Base-by-base conservation (phyloP, 75 land plant genomes). In the Sequoia sempervirens region DNA sequence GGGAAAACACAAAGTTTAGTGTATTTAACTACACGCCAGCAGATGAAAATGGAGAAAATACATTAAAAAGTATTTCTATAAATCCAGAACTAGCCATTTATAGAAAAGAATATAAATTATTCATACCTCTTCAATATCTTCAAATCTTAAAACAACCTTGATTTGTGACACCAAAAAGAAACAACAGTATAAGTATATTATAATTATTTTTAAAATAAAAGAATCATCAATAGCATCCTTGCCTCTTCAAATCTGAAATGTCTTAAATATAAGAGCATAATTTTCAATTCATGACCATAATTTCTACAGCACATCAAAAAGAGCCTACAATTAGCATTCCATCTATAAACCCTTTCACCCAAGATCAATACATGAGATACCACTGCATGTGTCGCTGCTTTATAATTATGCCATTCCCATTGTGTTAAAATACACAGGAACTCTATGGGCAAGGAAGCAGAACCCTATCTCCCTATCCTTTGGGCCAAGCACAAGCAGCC, bases 61-160 rank as follows among this genome's bases (percentile, higher is more conserved):
- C 9, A 12, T 70, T 70, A 11, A 70, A 32, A 70, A 68, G 3
- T 28, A 68, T 6, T 8, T 30, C 80, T 40, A 34, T 43, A 18
- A 52, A 34, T 86, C 46, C 14, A 70, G 32, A 70, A 20, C 2
- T 8, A 70, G 10, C 73, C 72, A 69, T 69, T 30, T 23, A 11
- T 30, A 70, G 37, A 34, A 70, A 70, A 12, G 36, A 66, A 82
- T 45, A 2, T 32, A 68, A 58, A 82, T 15, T 47, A 46, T 50
- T 36, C 80, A 40, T 88, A 95, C 99, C 98, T 97, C 99, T 91
- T 95, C 93, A 54, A 95, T 90, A 82, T 95, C 96, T 86, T 90
- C 94, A 85, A 96, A 91, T 72, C 98, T 96, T 83, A 97, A 86
- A 61, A 95, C 82, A 76, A 97, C 97, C 99, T 97, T 70, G 73